Percentiles rank a stretch among this genome's conserved stretches.
Evolutionary conservation across 257 asterid genomes (phyloP).

Genomic region (Solanum sejunctum): DNA sequence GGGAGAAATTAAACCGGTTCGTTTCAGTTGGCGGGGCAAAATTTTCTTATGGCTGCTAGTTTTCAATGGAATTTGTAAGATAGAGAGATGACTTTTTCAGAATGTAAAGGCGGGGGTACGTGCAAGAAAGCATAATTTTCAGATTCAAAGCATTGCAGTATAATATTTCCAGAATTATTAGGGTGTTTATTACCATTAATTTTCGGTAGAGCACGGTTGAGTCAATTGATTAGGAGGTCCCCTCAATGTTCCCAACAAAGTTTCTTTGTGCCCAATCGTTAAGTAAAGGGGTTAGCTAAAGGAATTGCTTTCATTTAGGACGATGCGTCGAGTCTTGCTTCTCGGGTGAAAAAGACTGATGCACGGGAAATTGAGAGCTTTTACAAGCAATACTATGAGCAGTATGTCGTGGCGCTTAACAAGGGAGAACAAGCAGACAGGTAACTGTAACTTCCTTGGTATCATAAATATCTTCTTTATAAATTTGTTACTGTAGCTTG

Average conservation of each 20-base stretch:
- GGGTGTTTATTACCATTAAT: not conserved
- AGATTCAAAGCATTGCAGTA: not conserved
- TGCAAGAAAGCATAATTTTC: not conserved
- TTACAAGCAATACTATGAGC: conserved; percentile 91
- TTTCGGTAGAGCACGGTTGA: not conserved
- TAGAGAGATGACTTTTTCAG: not conserved
- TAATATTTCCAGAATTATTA: not conserved
- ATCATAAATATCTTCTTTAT: not conserved
- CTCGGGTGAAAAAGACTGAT: conserved; percentile 86
- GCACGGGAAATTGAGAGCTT: conserved; percentile 96
- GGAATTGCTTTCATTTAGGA: conserved; percentile 40
- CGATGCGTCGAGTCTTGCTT: conserved; percentile 68
- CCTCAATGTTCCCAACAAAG: not conserved
- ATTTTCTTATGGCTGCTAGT: not conserved
- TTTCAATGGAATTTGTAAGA: not conserved
- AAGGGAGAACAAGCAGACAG: conserved; percentile 95
- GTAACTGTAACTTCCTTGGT: conserved; percentile 12
- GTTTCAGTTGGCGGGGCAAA: not conserved
- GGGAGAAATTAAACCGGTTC: not conserved
- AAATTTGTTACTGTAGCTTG: not conserved
- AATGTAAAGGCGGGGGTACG: not conserved
- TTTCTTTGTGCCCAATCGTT: not conserved
- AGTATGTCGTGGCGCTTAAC: conserved; percentile 84
- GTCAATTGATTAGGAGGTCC: not conserved
- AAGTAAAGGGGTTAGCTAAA: not conserved